Conservation (phyloP, 352 stramenopile genomes). For the Pythium periplocum region DNA sequence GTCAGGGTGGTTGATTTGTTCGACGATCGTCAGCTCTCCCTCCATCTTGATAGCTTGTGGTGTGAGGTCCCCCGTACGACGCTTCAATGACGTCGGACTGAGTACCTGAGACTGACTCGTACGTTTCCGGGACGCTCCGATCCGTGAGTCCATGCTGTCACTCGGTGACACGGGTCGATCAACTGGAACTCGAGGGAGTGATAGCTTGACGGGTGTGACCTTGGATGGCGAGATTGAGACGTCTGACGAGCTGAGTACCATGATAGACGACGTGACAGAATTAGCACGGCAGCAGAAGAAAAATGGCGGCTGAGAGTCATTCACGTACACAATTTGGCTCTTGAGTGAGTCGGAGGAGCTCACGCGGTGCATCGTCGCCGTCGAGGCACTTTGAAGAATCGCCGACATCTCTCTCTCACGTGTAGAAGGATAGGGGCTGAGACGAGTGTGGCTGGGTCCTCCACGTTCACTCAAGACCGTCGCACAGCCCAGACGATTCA, state of each 20-base stretch:
- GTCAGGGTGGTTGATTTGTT: slow-evolving; percentile 26
- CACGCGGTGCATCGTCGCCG: slow-evolving; percentile 6
- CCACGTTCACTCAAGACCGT: too few species aligned
- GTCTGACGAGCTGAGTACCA: not conserved
- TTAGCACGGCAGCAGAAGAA: not conserved
- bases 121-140: slow-evolving; percentile 12
- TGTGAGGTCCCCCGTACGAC: slow-evolving; percentile 11
- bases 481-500: too few species aligned
- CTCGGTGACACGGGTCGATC: slow-evolving; percentile 2
- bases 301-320: not conserved
- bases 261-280: too few species aligned
- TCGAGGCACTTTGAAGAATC: too few species aligned
- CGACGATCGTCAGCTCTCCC: slow-evolving; percentile 40
- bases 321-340: slow-evolving; percentile 19
- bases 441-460: too few species aligned
- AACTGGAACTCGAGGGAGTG: slow-evolving; percentile 10
- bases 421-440: too few species aligned
- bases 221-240: slow-evolving; percentile 10
- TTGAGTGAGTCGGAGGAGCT: slow-evolving; percentile 19
- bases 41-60: slow-evolving; percentile 29
- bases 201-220: slow-evolving; percentile 16
- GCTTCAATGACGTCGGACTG: slow-evolving; percentile 17
- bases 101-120: slow-evolving; percentile 13
- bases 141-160: not conserved
- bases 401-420: too few species aligned